These are phyloP conservation scores for Beauveria pseudobassiana DNA, from an alignment of 2,329 filamentous ascomycete species.

Conservation along the genomic window DNA sequence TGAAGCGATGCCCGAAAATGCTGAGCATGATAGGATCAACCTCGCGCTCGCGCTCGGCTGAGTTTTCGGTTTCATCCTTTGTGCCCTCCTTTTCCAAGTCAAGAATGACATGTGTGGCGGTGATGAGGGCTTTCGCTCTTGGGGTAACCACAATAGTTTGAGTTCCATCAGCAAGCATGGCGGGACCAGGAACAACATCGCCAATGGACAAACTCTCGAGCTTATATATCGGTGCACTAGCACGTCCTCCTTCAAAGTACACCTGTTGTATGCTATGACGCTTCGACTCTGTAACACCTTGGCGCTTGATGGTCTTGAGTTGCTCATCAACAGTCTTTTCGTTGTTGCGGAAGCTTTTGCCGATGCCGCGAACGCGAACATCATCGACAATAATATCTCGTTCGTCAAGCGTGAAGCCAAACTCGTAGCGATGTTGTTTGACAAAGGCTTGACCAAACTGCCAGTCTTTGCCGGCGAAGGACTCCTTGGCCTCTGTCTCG, in stretches of 20 bases:
- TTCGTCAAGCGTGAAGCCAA: slow-evolving; percentile 79
- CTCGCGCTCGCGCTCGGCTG: slow-evolving; percentile 3
- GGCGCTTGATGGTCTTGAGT: slow-evolving; percentile 59
- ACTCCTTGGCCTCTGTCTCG: slow-evolving; percentile 50
- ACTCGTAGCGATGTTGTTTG: slow-evolving; percentile 83
- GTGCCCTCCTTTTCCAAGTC: slow-evolving; percentile 58
- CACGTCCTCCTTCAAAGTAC: slow-evolving; percentile 76
- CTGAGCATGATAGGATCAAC: slow-evolving; percentile 67
- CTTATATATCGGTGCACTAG: slow-evolving; percentile 75
- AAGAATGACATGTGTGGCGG: slow-evolving; percentile 84
- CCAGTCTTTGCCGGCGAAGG: slow-evolving; percentile 62
- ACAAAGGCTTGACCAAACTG: slow-evolving; percentile 80
- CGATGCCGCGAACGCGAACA: slow-evolving; percentile 79
- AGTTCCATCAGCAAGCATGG: slow-evolving; percentile 78
- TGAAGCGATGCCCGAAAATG: slow-evolving; percentile 76
- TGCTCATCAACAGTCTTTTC: slow-evolving; percentile 82
- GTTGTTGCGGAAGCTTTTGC: slow-evolving; percentile 73
- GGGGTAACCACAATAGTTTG: slow-evolving; percentile 91
- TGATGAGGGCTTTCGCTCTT: slow-evolving; percentile 64
- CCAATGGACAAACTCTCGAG: slow-evolving; percentile 67
- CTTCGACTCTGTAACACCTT: slow-evolving; percentile 49
- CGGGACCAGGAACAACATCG: slow-evolving; percentile 68
- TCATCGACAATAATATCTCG: slow-evolving; percentile 87
- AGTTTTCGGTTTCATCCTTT: slow-evolving; percentile 19
- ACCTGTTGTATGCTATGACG: slow-evolving; percentile 61